Evolutionary conservation across 352 stramenopile species (phyloP).

Genomic region (Pythium utonaiense): DNA sequence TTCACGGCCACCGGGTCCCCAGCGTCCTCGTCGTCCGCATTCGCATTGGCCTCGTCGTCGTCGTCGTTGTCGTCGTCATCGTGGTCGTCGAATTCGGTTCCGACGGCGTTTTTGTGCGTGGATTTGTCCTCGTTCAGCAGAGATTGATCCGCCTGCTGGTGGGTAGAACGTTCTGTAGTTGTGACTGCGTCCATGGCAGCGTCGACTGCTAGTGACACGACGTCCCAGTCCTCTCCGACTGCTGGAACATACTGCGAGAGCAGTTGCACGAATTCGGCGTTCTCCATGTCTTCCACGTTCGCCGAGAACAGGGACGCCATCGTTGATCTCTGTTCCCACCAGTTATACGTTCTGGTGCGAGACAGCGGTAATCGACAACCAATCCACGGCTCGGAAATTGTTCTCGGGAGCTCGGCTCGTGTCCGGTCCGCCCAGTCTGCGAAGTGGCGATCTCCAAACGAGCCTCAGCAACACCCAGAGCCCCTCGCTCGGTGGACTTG

Average conservation of each 20-base stretch:
- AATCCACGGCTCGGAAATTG: no score
- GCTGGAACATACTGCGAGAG: neutral
- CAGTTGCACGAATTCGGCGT: constrained; percentile 1
- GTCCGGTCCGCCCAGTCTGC: no score
- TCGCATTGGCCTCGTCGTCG: neutral
- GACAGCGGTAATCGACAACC: no score
- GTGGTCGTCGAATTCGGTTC: neutral
- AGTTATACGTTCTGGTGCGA: no score
- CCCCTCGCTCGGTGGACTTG: no score
- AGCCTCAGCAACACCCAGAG: no score
- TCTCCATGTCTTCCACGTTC: neutral
- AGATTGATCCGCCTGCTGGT: neutral
- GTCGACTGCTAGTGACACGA: constrained; percentile 12
- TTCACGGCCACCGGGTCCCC: constrained; percentile 7
- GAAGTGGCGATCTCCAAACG: no score
- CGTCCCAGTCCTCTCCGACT: constrained; percentile 8
- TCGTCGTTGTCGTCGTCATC: constrained; percentile 1
- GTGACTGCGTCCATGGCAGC: constrained; percentile 10
- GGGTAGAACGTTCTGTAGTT: neutral
- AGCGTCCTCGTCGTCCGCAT: constrained; percentile 9
- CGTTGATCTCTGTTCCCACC: no score
- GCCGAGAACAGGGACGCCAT: neutral
- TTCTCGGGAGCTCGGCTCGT: no score
- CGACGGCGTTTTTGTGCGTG: neutral
- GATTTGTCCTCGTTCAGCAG: neutral